phyloP scores from a whole-genome alignment of 108 stramenopile species.

The Fistulifera pelliculosa region DNA sequence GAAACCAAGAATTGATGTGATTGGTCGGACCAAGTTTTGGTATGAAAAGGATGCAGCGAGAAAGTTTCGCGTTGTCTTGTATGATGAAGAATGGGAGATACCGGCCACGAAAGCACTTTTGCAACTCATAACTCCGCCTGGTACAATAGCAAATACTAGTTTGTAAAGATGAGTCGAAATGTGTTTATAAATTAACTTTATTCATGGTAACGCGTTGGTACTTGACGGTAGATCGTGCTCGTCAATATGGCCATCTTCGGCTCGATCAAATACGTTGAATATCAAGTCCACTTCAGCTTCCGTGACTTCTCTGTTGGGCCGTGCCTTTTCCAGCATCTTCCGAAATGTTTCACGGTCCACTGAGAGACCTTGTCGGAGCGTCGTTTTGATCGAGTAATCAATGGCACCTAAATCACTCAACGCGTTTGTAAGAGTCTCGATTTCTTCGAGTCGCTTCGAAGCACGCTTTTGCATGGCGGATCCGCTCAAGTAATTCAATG shows the following conservation, averaged over 20 bases:
- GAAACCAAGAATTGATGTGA: constrained; percentile 76
- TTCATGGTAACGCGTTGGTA: too few relatives aligned
- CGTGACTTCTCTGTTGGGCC: constrained; percentile 17
- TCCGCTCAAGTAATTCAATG: constrained; percentile 31
- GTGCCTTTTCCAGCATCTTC: constrained; percentile 9
- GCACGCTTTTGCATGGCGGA: constrained; percentile 29
- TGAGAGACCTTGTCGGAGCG: constrained; percentile 9
- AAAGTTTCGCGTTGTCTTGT: constrained; percentile 44
- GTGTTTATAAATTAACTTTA: too few relatives aligned
- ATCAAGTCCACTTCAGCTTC: constrained; percentile 36
- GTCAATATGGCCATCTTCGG: constrained; percentile 19
- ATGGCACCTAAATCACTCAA: constrained; percentile 50
- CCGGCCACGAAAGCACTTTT: constrained; percentile 57
- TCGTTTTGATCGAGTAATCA: constrained; percentile 36
- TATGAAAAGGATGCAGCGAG: constrained; percentile 14
- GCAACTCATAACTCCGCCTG: constrained; percentile 47
- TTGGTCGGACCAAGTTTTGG: constrained; percentile 78
- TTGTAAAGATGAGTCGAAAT: too few relatives aligned
- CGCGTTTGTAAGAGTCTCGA: constrained; percentile 38
- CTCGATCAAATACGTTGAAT: constrained; percentile 34
- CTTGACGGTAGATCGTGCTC: too few relatives aligned
- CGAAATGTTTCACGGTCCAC: constrained; percentile 24
- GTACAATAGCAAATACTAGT: too few relatives aligned
- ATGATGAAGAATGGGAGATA: constrained; percentile 77
- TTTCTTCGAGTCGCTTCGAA: constrained; percentile 32